These are phyloP conservation scores for Leishmania guyanensis DNA, from an alignment of 208 protist species.

Conservation along the genomic window DNA sequence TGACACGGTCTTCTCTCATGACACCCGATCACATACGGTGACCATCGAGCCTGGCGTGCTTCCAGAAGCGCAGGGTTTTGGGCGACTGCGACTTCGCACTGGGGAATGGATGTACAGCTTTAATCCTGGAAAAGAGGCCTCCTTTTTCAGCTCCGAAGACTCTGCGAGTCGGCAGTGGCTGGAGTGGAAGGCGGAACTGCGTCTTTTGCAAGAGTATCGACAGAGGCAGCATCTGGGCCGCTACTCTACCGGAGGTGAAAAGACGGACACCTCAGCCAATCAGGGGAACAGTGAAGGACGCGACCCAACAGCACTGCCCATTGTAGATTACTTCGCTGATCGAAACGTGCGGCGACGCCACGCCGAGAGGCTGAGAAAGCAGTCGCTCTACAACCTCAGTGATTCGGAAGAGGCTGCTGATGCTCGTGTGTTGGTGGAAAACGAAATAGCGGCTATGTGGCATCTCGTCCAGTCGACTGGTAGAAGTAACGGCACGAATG, in stretches of 20 bases:
- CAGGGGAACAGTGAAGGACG: background rate
- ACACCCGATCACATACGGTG: background rate
- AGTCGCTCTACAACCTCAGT: slow-evolving; percentile 8
- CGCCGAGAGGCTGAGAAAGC: slow-evolving; percentile 3
- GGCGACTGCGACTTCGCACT: background rate
- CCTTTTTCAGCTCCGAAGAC: slow-evolving; percentile 64
- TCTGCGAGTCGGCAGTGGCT: slow-evolving; percentile 39
- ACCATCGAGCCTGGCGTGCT: slow-evolving; percentile 24
- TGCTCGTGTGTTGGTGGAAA: background rate
- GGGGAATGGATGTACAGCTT: slow-evolving; percentile 53
- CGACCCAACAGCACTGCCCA: too few relatives aligned
- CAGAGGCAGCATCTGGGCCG: slow-evolving; percentile 8
- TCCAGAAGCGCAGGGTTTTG: slow-evolving; percentile 21
- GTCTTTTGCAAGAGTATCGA: slow-evolving; percentile 19
- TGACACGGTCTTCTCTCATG: too few relatives aligned
- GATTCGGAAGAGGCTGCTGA: background rate
- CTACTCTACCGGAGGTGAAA: background rate
- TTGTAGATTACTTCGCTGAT: slow-evolving; percentile 25
- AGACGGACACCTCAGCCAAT: background rate
- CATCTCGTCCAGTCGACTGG: background rate
- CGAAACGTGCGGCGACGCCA: slow-evolving; percentile 16
- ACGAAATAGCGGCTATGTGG: slow-evolving; percentile 19
- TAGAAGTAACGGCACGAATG: background rate
- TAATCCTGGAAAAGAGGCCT: slow-evolving; percentile 27
- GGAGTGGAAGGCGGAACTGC: slow-evolving; percentile 20